Percentiles rank a stretch among this genome's conserved stretches.
Conservation (phyloP, 2,329 filamentous ascomycete genomes). For the Kalmusia sp. region DNA sequence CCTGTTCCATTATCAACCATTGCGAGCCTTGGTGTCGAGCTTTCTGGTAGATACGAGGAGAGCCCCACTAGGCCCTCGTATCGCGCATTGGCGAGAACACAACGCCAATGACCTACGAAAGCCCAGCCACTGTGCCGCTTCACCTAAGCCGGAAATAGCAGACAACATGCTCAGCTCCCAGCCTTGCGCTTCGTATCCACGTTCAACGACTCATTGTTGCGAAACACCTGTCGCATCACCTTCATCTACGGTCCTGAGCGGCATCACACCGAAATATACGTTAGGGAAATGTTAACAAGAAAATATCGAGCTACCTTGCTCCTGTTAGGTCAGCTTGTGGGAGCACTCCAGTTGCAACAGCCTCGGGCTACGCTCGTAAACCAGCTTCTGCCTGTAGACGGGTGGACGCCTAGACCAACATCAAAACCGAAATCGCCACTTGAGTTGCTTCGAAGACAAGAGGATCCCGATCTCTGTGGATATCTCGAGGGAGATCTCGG, state of each 20-base stretch:
- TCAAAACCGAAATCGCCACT: conserved; percentile 5
- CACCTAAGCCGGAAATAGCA: background rate
- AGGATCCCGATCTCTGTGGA: conserved; percentile 17
- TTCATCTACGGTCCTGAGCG: background rate
- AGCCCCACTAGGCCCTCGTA: background rate
- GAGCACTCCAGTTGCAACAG: conserved; percentile 12
- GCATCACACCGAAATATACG: background rate
- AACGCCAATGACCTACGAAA: background rate
- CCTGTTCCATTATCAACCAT: no score
- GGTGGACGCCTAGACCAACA: conserved; percentile 21
- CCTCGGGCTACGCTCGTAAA: conserved; percentile 14
- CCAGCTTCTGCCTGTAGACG: conserved; percentile 7
- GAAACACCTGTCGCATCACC: background rate
- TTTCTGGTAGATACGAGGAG: background rate
- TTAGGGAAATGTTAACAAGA: background rate
- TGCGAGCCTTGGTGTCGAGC: no score
- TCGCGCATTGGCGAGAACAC: background rate
- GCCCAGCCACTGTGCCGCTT: background rate
- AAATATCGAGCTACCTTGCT: background rate
- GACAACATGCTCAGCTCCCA: background rate
- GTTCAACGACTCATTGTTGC: background rate
- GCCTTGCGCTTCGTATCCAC: background rate
- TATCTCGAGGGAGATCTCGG: conserved; percentile 17
- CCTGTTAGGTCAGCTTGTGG: background rate
- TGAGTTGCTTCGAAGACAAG: conserved; percentile 14